A percentile compares a stretch with the other conserved stretches of the same genome.
phyloP scores from a whole-genome alignment of 202 grass and related monocot genomes.

The Carex sylvatica region DNA sequence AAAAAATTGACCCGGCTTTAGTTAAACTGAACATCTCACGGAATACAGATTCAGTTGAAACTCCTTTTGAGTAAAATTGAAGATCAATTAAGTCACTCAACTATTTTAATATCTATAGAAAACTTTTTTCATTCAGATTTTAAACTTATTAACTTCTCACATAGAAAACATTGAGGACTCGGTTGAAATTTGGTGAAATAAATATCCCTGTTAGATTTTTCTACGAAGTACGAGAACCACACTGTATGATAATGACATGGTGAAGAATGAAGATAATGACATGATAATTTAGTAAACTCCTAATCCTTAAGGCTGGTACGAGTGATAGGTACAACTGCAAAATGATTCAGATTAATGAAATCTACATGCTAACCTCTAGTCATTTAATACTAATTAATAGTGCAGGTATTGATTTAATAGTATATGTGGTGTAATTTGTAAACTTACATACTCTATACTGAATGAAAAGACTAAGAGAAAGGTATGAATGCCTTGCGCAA shows the following conservation, averaged over 20 bases:
- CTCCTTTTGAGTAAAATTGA: too few species aligned
- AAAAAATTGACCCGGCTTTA: too few species aligned
- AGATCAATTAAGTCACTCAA: too few species aligned
- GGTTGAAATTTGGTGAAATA: neutral
- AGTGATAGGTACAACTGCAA: neutral
- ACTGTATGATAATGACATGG: neutral
- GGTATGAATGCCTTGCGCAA: neutral
- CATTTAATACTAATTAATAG: neutral
- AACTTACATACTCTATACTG: neutral
- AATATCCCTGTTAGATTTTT: neutral
- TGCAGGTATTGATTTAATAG: neutral
- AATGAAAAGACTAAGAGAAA: neutral
- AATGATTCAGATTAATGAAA: neutral
- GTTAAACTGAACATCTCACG: too few species aligned
- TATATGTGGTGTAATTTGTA: neutral
- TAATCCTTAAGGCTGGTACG: neutral
- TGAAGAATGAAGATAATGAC: neutral
- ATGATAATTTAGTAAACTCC: too few species aligned
- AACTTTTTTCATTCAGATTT: too few species aligned
- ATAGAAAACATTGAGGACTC: too few species aligned
- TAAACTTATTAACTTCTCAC: too few species aligned
- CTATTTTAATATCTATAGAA: too few species aligned
- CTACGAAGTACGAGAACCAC: neutral
- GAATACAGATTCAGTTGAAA: too few species aligned
- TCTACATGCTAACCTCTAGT: neutral